phyloP scores from a whole-genome alignment of 768 basidiomycete species.

The Tylopilus rubrobrunneus region DNA sequence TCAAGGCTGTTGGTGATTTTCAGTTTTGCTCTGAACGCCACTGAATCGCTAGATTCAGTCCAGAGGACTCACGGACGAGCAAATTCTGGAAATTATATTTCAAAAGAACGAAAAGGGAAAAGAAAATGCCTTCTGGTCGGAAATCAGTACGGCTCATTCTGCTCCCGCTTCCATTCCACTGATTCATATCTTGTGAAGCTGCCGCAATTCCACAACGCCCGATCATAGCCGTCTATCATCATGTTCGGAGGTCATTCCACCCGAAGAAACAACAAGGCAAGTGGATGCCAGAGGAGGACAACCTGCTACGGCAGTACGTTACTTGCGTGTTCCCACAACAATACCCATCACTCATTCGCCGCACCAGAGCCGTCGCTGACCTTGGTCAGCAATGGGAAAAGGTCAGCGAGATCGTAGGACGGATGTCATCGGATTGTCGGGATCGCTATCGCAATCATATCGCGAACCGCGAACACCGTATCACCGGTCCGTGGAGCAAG shows the following conservation, averaged over 20 bases:
- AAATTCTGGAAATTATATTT: constrained; percentile 64
- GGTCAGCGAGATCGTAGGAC: constrained; percentile 63
- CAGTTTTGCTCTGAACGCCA: neutral
- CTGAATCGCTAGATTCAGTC: constrained; percentile 32
- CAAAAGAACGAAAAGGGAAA: constrained; percentile 57
- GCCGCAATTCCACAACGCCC: constrained; percentile 69
- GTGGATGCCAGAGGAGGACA: constrained; percentile 69
- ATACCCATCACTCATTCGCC: constrained; percentile 4
- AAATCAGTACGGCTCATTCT: constrained; percentile 59
- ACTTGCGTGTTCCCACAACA: neutral
- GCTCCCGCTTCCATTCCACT: neutral
- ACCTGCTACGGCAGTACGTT: constrained; percentile 55
- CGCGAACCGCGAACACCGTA: constrained; percentile 59
- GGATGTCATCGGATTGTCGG: constrained; percentile 77
- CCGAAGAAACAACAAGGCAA: constrained; percentile 66
- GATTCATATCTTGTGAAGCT: constrained; percentile 40
- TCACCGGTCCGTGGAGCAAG: constrained; percentile 69
- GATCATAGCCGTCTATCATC: constrained; percentile 81
- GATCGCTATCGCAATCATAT: constrained; percentile 86
- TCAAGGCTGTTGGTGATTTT: constrained; percentile 46
- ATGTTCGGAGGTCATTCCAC: constrained; percentile 66
- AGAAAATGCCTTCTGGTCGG: constrained; percentile 73
- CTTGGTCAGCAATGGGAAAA: constrained; percentile 82
- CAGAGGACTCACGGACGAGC: constrained; percentile 49
- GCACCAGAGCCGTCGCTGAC: constrained; percentile 58